These are phyloP conservation scores for Xylaria longipes DNA, from an alignment of 495 filamentous ascomycete species.

Conservation along the genomic window DNA sequence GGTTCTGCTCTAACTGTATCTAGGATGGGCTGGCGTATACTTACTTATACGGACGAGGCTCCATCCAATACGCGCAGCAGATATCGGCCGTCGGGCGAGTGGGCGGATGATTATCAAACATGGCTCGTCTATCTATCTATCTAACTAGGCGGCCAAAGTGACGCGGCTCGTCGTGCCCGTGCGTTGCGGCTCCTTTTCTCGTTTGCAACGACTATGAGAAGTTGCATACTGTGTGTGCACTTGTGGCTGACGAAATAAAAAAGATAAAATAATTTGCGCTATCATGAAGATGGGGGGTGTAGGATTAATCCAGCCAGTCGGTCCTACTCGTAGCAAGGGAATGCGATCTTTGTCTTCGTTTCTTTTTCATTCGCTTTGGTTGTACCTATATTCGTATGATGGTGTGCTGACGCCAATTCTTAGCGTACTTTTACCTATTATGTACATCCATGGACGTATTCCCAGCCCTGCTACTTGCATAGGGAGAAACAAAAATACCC, in stretches of 20 bases:
- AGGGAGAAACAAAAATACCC: neutral
- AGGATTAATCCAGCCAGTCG: neutral
- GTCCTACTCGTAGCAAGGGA: constrained; percentile 3
- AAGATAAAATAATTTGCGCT: constrained; percentile 3
- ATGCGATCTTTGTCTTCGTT: neutral
- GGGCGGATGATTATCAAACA: constrained; percentile 2
- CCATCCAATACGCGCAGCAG: neutral
- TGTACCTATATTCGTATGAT: neutral
- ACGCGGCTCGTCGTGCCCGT: constrained; percentile 18
- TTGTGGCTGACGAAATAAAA: constrained; percentile 13
- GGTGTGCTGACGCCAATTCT: constrained; percentile 8
- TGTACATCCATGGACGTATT: neutral
- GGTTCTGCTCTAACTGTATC: neutral
- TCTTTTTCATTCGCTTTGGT: neutral
- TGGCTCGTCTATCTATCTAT: neutral
- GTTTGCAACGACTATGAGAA: neutral
- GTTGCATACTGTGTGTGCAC: constrained; percentile 20
- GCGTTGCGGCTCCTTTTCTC: constrained; percentile 6
- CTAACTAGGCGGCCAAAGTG: neutral
- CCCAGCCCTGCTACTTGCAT: neutral
- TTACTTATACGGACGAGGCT: neutral
- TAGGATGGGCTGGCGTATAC: neutral
- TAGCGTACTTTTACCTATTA: too few relatives aligned
- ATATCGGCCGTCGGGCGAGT: neutral
- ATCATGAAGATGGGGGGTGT: neutral